These are phyloP conservation scores for Colletotrichum limetticola DNA, from an alignment of 2,329 filamentous ascomycete genomes.

Conservation along the genomic window DNA sequence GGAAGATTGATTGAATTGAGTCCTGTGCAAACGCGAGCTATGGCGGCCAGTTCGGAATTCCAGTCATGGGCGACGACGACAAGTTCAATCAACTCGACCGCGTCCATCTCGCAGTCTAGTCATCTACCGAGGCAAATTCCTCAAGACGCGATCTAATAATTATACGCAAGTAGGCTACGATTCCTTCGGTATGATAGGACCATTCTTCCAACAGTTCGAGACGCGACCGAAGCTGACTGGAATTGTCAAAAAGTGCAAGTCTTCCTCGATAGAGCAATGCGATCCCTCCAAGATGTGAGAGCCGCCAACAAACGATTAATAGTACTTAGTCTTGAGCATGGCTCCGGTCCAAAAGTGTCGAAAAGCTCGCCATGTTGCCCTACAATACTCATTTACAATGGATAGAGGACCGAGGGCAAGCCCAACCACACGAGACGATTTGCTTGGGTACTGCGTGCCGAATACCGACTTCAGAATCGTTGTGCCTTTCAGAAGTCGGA, in stretches of 20 bases:
- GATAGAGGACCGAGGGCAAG: background rate
- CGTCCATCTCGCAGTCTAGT: background rate
- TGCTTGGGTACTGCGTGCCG: background rate
- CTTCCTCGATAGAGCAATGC: no score
- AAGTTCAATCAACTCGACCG: background rate
- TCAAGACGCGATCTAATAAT: no score
- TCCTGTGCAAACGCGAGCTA: background rate
- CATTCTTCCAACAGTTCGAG: no score
- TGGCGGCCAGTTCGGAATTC: background rate
- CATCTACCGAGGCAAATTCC: background rate
- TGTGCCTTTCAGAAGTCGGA: background rate
- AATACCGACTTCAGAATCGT: background rate
- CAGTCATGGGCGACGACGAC: background rate
- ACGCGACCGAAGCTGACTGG: no score
- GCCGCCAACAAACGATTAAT: no score
- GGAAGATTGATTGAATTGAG: background rate
- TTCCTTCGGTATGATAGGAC: no score
- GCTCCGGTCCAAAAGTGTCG: no score
- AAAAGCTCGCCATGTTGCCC: background rate
- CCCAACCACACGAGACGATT: no score
- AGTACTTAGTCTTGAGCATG: no score
- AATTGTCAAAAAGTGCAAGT: no score
- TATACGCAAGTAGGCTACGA: no score
- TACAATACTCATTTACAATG: background rate
- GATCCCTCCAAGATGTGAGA: no score